Evolutionary conservation across 2,329 filamentous ascomycete genomes (phyloP).

Genomic region (Fusarium solani-melongenae): DNA sequence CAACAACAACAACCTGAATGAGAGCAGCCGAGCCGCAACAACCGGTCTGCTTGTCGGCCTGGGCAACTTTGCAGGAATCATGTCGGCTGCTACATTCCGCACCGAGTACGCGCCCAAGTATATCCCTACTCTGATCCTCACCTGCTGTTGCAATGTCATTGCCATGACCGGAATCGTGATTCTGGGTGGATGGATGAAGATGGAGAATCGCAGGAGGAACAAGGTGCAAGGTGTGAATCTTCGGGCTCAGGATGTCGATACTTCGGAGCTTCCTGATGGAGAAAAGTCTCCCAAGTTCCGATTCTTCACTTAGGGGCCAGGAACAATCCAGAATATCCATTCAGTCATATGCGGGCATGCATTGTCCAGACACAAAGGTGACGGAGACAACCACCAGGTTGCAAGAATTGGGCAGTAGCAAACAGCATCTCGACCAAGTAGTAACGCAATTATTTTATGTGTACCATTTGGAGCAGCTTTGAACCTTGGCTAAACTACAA

Average conservation of each 20-base stretch:
- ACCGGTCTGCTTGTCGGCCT: neutral
- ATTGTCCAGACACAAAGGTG: no score
- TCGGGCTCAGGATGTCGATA: neutral
- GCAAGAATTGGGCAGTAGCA: neutral
- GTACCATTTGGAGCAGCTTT: neutral
- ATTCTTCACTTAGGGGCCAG: neutral
- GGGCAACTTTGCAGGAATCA: constrained; percentile 59
- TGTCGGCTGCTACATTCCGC: constrained; percentile 75
- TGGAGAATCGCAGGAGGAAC: constrained; percentile 52
- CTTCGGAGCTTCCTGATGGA: neutral
- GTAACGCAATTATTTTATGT: neutral
- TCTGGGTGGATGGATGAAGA: constrained; percentile 71
- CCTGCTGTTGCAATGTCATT: constrained; percentile 70
- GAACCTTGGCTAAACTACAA: neutral
- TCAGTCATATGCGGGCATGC: neutral
- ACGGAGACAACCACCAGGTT: neutral
- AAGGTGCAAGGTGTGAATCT: neutral
- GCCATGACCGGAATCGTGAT: constrained; percentile 66
- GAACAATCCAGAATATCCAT: neutral
- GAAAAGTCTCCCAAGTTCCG: neutral
- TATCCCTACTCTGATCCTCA: constrained; percentile 72
- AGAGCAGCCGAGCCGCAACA: neutral
- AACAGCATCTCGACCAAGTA: neutral
- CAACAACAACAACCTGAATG: neutral
- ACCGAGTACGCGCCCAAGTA: constrained; percentile 74